Evolutionary conservation across 768 basidiomycete species (phyloP).

Genomic region (Favolaschia claudopus): DNA sequence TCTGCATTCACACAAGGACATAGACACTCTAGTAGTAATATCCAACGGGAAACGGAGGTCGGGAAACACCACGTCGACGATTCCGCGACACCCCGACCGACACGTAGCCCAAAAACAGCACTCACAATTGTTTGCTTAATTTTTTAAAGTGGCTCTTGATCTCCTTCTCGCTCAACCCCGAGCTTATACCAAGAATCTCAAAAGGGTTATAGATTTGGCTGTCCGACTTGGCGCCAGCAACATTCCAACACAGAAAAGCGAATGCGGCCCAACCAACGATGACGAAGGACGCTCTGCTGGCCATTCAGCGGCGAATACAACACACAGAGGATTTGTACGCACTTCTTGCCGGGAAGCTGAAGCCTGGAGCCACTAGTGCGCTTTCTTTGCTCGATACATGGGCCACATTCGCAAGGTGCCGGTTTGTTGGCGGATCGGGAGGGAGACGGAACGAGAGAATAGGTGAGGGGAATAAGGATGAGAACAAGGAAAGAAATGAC

Average conservation of each 20-base stretch:
- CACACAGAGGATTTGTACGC: constrained; percentile 27
- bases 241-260: constrained; percentile 71
- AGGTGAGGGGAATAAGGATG: constrained; percentile 79
- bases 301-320: constrained; percentile 5
- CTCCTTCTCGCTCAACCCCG: constrained; percentile 83
- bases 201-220: constrained; percentile 91
- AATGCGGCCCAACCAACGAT: constrained; percentile 79
- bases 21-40: neutral
- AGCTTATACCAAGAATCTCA: constrained; percentile 83
- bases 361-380: constrained; percentile 56
- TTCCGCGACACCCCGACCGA: constrained; percentile 1
- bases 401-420: constrained; percentile 66
- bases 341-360: constrained; percentile 60
- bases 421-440: constrained; percentile 40
- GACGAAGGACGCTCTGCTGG: constrained; percentile 63
- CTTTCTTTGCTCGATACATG: constrained; percentile 64
- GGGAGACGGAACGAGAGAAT: constrained; percentile 52
- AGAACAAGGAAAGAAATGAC: constrained; percentile 88
- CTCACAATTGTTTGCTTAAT: constrained; percentile 85
- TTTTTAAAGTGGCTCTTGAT: constrained; percentile 97
- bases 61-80: constrained; percentile 4
- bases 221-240: constrained; percentile 62
- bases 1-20: neutral
- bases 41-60: neutral
- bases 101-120: constrained; percentile 23